phyloP scores from a whole-genome alignment of 2,329 filamentous ascomycete genomes.

The Cytospora piceae region DNA sequence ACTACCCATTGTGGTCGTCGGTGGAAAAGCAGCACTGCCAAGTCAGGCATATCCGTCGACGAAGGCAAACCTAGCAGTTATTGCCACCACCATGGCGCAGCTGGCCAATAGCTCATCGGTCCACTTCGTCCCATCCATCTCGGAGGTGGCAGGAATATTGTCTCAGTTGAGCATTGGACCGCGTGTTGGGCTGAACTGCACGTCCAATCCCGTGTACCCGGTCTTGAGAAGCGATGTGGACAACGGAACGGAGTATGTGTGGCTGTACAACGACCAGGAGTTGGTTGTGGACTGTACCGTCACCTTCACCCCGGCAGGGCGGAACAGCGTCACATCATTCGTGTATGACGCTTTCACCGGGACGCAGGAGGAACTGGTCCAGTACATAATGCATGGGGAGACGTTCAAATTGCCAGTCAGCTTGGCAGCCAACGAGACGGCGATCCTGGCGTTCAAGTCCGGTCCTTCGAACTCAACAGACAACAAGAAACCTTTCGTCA shows the following conservation, averaged over 20 bases:
- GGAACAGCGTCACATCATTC: constrained; percentile 6
- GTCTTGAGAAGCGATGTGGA: constrained; percentile 7
- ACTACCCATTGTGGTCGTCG: constrained; percentile 47
- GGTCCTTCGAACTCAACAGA: background rate
- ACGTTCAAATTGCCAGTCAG: constrained; percentile 40
- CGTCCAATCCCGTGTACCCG: constrained; percentile 16
- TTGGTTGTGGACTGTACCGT: constrained; percentile 11
- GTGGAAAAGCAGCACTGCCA: constrained; percentile 32
- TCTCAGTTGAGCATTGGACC: constrained; percentile 32
- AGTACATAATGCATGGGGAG: constrained; percentile 36
- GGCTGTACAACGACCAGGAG: constrained; percentile 25
- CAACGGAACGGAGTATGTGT: constrained; percentile 21
- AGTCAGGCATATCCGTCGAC: constrained; percentile 8
- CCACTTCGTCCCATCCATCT: background rate
- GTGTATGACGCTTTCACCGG: constrained; percentile 49
- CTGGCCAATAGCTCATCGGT: constrained; percentile 10
- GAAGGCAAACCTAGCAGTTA: background rate
- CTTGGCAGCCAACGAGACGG: constrained; percentile 45
- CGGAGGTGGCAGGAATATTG: constrained; percentile 27
- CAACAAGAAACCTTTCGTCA: constrained; percentile 15
- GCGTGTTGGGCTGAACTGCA: constrained; percentile 7
- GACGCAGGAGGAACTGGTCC: constrained; percentile 20
- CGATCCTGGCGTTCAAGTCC: constrained; percentile 38
- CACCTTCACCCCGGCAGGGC: constrained; percentile 16
- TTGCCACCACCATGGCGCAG: constrained; percentile 35